Conservation (phyloP, 2,329 filamentous ascomycete genomes). For the Hymenoscyphus linearis region DNA sequence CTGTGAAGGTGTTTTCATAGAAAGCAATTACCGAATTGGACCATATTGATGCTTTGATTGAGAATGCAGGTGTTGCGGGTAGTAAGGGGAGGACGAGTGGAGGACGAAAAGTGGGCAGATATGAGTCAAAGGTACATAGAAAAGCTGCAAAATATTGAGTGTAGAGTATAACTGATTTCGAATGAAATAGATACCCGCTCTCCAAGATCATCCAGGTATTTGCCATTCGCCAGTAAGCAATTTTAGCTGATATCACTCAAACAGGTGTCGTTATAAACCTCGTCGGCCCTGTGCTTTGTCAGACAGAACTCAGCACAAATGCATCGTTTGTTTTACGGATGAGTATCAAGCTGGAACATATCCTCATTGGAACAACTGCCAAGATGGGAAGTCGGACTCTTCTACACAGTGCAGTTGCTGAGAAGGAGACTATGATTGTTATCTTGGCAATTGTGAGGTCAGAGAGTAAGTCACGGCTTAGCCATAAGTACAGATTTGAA, state of each 20-base stretch:
- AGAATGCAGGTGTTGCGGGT: not conserved
- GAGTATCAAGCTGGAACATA: slow-evolving; percentile 10
- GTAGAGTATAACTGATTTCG: not conserved
- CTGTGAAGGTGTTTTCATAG: slow-evolving; percentile 16
- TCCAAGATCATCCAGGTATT: not conserved
- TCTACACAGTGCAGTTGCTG: slow-evolving; percentile 25
- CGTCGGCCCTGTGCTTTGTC: slow-evolving; percentile 30
- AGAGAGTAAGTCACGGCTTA: slow-evolving; percentile 10
- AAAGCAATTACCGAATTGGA: not conserved
- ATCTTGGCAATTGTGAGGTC: slow-evolving; percentile 11
- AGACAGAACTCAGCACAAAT: slow-evolving; percentile 26
- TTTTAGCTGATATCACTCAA: slow-evolving; percentile 19
- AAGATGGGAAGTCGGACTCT: slow-evolving; percentile 31
- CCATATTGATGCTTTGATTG: not conserved
- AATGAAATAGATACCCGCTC: not conserved
- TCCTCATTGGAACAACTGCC: slow-evolving; percentile 23
- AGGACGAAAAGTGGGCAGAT: slow-evolving; percentile 11
- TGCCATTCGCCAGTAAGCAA: slow-evolving; percentile 14
- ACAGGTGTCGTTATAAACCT: slow-evolving; percentile 27
- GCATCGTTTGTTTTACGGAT: slow-evolving; percentile 12
- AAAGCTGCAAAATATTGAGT: slow-evolving; percentile 14
- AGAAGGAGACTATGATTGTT: slow-evolving; percentile 26
- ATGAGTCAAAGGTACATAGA: slow-evolving; percentile 9
- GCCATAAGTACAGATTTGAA: not conserved
- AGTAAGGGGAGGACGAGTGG: slow-evolving; percentile 12